Evolutionary conservation across 768 basidiomycete genomes (phyloP), one percentile per base, ranked within the genome.

Genomic region (Lactifluus pinguis): DNA sequence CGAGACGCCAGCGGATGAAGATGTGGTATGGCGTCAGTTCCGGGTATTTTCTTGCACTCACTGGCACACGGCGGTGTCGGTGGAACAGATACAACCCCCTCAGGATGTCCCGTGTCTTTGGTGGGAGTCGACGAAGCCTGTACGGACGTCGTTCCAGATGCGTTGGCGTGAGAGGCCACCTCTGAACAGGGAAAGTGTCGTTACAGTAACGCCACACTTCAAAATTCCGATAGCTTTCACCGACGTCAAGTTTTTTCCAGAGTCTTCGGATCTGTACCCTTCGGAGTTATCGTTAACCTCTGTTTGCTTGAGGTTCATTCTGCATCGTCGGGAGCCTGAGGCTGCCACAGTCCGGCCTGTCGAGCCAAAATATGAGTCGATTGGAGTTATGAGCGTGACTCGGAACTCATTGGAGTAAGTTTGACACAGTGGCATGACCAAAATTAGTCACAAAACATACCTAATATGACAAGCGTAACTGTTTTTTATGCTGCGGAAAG

Each of bases 381-480:
- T 53, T 30, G 61, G 13, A 62, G 38, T 47, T 62, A 62, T 11
- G 61, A 6, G 15, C 47, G 61, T 57, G 61, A 56, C n/a, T n/a
- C n/a, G n/a, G n/a, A n/a, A n/a, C n/a, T n/a, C n/a, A n/a, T n/a
- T n/a, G n/a, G n/a, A n/a, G n/a, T n/a, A n/a, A n/a, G n/a, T n/a
- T n/a, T n/a, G n/a, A n/a, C n/a, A n/a, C n/a, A n/a, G n/a, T n/a
- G n/a, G n/a, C n/a, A n/a, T n/a, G n/a, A n/a, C n/a, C n/a, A n/a
- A n/a, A n/a, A n/a, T n/a, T n/a, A n/a, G n/a, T n/a, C n/a, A n/a
- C n/a, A n/a, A n/a, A n/a, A n/a, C n/a, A n/a, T n/a, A n/a, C n/a
- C n/a, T n/a, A n/a, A n/a, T n/a, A n/a, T n/a, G n/a, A n/a, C n/a
- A n/a, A n/a, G n/a, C n/a, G n/a, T n/a, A n/a, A n/a, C n/a, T n/a